phyloP scores from a whole-genome alignment of 768 basidiomycete species.

The Suillus weaverae region DNA sequence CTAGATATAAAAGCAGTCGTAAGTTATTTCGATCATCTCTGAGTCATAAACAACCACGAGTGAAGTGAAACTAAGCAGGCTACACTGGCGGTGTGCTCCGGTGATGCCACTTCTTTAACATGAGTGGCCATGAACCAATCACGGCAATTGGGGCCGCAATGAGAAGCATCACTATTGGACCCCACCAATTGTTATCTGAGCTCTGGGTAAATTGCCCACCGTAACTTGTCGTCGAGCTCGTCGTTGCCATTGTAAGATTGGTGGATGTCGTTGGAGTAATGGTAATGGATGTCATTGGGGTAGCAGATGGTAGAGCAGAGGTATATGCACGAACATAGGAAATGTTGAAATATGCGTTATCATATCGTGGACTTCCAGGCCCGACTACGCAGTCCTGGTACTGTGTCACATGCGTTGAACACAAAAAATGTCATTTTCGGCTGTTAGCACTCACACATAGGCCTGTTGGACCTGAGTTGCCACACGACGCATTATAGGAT shows the following conservation, averaged over 20 bases:
- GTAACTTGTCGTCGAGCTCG: background rate
- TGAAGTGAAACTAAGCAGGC: background rate
- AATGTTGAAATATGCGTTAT: slow-evolving; percentile 67
- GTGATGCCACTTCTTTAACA: background rate
- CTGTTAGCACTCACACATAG: slow-evolving; percentile 37
- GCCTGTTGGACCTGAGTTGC: slow-evolving; percentile 37
- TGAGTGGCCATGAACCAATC: slow-evolving; percentile 4
- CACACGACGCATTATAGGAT: slow-evolving; percentile 45
- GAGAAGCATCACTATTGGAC: background rate
- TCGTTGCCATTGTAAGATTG: background rate
- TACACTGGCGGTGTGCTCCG: background rate
- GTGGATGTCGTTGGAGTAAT: background rate
- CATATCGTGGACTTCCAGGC: slow-evolving; percentile 53
- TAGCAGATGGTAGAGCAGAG: slow-evolving; percentile 17
- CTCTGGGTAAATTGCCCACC: no score
- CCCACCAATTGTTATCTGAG: background rate
- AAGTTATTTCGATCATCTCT: background rate
- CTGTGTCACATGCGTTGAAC: slow-evolving; percentile 20
- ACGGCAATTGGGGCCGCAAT: slow-evolving; percentile 3
- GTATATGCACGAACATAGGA: slow-evolving; percentile 63
- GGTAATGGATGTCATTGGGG: slow-evolving; percentile 5
- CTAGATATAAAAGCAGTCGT: background rate
- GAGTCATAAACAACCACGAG: background rate
- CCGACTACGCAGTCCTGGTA: slow-evolving; percentile 59
- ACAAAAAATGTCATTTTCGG: background rate